phyloP scores from a whole-genome alignment of 768 basidiomycete species.

The Phylloporus rhodoxanthus region DNA sequence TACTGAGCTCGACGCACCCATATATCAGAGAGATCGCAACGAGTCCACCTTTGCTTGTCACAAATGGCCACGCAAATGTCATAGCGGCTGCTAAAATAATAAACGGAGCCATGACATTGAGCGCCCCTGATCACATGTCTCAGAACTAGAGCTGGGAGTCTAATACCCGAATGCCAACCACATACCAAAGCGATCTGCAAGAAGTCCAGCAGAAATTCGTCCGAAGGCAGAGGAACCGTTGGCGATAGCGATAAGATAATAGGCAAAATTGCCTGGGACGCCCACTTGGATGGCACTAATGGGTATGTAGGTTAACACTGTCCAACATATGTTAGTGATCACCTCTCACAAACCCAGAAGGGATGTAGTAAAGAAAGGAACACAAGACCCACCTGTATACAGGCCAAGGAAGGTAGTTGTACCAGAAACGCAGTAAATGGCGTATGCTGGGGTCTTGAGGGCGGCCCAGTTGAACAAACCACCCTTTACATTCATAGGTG shows the following conservation, averaged over 20 bases:
- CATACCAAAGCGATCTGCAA: conserved; percentile 52
- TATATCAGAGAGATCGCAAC: conserved; percentile 57
- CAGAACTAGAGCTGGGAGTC: not conserved
- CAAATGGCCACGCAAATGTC: conserved; percentile 71
- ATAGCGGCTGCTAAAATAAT: conserved; percentile 49
- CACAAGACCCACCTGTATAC: conserved; percentile 55
- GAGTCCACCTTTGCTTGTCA: conserved; percentile 37
- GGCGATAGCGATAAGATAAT: conserved; percentile 63
- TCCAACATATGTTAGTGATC: not conserved
- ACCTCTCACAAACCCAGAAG: not conserved
- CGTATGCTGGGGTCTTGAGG: conserved; percentile 44
- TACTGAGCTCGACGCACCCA: conserved; percentile 39
- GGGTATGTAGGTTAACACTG: conserved; percentile 66
- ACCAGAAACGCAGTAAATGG: conserved; percentile 52
- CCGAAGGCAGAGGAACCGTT: conserved; percentile 65
- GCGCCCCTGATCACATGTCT: conserved; percentile 39
- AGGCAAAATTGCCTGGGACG: conserved; percentile 44
- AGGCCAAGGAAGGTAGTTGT: conserved; percentile 61
- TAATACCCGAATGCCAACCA: no score
- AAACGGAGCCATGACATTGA: conserved; percentile 66
- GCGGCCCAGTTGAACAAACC: conserved; percentile 52
- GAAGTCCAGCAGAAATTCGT: conserved; percentile 46
- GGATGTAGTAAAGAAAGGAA: not conserved
- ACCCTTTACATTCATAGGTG: conserved; percentile 47
- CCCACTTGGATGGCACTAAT: conserved; percentile 50